These are phyloP conservation scores for Agrostemma githago DNA, from an alignment of 148 eudicot species.

Conservation along the genomic window DNA sequence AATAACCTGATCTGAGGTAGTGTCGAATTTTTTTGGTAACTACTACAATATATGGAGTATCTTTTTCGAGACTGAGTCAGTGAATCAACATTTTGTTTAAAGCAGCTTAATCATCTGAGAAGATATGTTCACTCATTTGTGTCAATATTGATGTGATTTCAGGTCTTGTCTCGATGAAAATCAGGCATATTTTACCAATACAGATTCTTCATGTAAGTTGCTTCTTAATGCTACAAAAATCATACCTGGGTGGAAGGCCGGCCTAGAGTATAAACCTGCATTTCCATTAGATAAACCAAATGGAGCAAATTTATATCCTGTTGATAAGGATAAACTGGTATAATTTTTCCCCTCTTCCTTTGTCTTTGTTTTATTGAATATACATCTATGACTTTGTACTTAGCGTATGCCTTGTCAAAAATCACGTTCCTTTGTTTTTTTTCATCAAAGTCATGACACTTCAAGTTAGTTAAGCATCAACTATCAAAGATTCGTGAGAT, in stretches of 20 bases:
- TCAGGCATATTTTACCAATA: slow-evolving; percentile 71
- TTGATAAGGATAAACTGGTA: slow-evolving; percentile 94
- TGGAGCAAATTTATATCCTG: slow-evolving; percentile 89
- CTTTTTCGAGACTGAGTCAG: neutral
- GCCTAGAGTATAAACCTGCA: slow-evolving; percentile 74
- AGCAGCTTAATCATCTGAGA: neutral
- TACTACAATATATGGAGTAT: neutral
- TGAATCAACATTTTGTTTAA: neutral
- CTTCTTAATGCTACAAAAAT: slow-evolving; percentile 61
- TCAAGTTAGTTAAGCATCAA: neutral
- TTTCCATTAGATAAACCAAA: slow-evolving; percentile 71
- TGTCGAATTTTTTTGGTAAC: neutral
- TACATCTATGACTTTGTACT: neutral
- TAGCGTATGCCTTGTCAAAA: neutral
- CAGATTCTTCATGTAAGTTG: slow-evolving; percentile 74
- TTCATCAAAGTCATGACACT: neutral
- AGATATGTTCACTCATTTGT: slow-evolving; percentile 6
- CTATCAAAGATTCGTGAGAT: neutral
- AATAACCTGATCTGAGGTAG: neutral
- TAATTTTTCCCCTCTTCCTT: neutral
- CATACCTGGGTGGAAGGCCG: slow-evolving; percentile 66
- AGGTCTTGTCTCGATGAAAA: slow-evolving; percentile 91
- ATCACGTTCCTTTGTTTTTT: neutral
- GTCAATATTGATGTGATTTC: slow-evolving; percentile 16
- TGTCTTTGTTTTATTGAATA: neutral